These are phyloP conservation scores for Candida germanica DNA, from an alignment of 805 yeast genomes.

Conservation along the genomic window DNA sequence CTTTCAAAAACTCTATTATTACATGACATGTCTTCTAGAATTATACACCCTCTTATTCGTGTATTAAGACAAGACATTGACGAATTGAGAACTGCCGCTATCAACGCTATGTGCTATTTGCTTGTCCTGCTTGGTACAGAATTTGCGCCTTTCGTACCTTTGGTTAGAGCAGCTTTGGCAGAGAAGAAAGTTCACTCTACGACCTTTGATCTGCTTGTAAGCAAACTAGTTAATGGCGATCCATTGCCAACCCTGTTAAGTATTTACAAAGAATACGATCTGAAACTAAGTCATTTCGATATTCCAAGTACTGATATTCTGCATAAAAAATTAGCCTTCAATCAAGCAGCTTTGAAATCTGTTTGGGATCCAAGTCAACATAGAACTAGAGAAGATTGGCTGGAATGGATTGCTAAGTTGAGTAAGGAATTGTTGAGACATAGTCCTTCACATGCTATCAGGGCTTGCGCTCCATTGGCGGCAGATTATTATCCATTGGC, in stretches of 20 bases:
- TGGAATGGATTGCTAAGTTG: constrained; percentile 89
- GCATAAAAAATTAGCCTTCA: constrained; percentile 69
- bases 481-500: constrained; percentile 85
- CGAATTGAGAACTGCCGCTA: constrained; percentile 60
- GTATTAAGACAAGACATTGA: constrained; percentile 52
- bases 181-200: constrained; percentile 65
- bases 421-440: constrained; percentile 84
- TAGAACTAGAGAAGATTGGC: constrained; percentile 94
- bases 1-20: constrained; percentile 69
- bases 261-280: constrained; percentile 59
- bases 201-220: constrained; percentile 77
- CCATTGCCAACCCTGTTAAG: constrained; percentile 77
- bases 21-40: constrained; percentile 85
- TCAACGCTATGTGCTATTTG: constrained; percentile 77
- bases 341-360: constrained; percentile 60
- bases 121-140: constrained; percentile 81
- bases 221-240: constrained; percentile 75
- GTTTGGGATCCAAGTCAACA: constrained; percentile 93
- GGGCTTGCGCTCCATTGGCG: constrained; percentile 90
- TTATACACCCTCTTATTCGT: constrained; percentile 80
- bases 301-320: constrained; percentile 63
- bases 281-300: constrained; percentile 40
- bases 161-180: constrained; percentile 63
- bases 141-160: constrained; percentile 81
- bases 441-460: constrained; percentile 89